phyloP scores from a whole-genome alignment of 306 rosid genomes.

The Lagenaria siceraria region DNA sequence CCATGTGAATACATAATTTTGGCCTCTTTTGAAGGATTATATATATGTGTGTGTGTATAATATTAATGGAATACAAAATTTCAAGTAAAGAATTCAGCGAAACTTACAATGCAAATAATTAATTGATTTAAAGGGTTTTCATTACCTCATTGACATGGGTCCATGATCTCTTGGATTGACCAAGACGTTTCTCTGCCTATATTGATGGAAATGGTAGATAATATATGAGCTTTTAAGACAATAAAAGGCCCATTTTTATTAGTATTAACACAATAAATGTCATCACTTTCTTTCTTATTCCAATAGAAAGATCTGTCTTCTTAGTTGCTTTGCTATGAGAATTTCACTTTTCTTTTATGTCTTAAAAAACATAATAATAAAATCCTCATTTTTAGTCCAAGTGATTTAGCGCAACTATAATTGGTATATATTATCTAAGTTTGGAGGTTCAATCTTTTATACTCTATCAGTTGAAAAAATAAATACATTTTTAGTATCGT shows the following conservation, averaged over 20 bases:
- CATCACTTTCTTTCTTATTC: not conserved
- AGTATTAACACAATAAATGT: not conserved
- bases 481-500: no score
- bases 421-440: no score
- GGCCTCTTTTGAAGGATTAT: not conserved
- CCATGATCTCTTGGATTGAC: not conserved
- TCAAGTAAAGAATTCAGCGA: not conserved
- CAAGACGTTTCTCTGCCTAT: not conserved
- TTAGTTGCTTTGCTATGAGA: not conserved
- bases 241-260: not conserved
- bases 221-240: conserved; percentile 6
- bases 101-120: not conserved
- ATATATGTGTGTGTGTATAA: not conserved
- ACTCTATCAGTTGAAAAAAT: no score
- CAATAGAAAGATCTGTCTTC: not conserved
- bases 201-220: not conserved
- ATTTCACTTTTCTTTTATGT: not conserved
- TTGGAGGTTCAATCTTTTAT: no score
- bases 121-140: not conserved
- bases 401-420: no score
- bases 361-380: not conserved
- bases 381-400: no score
- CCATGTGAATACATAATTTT: conserved; percentile 31
- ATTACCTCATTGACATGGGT: not conserved
- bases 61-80: not conserved